A percentile compares a stretch with the other conserved stretches of the same genome.
These are phyloP conservation scores for Pecoramyces ruminantium DNA, from an alignment of 192 early-diverging fungal genomes.

Conservation along the genomic window DNA sequence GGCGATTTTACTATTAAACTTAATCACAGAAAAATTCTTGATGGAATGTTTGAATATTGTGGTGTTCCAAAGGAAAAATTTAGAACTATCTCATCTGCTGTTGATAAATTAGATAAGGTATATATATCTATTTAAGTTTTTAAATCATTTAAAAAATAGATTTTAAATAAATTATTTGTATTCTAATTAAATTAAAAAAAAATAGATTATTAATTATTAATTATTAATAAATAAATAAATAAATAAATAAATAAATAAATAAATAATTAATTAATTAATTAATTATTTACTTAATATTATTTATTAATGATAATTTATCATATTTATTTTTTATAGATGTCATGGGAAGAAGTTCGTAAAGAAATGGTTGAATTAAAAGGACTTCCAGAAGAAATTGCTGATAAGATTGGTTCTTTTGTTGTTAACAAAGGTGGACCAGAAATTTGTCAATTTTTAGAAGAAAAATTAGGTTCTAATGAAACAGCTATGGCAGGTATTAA, in stretches of 20 bases:
- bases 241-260: too few relatives aligned
- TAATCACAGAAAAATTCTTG: slow-evolving; percentile 92
- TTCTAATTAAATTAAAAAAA: too few relatives aligned
- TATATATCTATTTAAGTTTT: too few relatives aligned
- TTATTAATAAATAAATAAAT: too few relatives aligned
- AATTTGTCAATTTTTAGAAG: slow-evolving; percentile 34
- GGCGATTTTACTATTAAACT: slow-evolving; percentile 87
- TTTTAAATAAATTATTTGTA: too few relatives aligned
- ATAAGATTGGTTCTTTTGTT: slow-evolving; percentile 90
- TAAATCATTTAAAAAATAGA: too few relatives aligned
- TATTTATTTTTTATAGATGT: too few relatives aligned
- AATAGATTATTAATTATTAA: too few relatives aligned
- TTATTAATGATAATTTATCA: too few relatives aligned
- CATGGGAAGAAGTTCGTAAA: slow-evolving; percentile 83
- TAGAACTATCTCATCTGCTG: slow-evolving; percentile 84
- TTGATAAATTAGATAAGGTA: slow-evolving; percentile 95
- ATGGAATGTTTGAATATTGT: slow-evolving; percentile 92
- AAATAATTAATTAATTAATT: too few relatives aligned
- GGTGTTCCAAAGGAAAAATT: slow-evolving; percentile 81
- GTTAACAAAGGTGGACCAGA: slow-evolving; percentile 51
- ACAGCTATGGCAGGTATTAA: slow-evolving; percentile 61
- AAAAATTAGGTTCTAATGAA: slow-evolving; percentile 39
- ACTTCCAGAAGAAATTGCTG: slow-evolving; percentile 55
- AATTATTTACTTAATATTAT: too few relatives aligned
- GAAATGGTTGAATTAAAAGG: slow-evolving; percentile 94